These are phyloP conservation scores for Hyaloraphidium curvatum DNA, from an alignment of 192 early-diverging fungal species.

Conservation along the genomic window DNA sequence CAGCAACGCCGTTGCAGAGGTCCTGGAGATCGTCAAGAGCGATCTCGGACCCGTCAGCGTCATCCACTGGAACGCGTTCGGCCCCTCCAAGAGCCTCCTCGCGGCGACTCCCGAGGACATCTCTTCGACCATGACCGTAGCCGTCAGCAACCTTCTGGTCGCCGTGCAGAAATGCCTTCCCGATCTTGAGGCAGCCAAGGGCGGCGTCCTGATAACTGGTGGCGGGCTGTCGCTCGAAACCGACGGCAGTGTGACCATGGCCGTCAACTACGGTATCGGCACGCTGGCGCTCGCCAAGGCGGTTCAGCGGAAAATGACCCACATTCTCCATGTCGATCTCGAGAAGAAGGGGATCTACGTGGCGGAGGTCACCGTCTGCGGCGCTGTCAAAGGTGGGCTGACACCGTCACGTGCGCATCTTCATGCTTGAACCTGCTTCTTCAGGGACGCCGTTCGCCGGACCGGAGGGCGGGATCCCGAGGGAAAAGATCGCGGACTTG, in stretches of 20 bases:
- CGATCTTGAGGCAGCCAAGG: not conserved
- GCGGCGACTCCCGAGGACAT: not conserved
- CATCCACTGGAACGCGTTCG: not conserved
- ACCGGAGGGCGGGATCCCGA: no score
- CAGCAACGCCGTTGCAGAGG: no score
- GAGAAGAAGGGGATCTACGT: not conserved
- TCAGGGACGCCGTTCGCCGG: no score
- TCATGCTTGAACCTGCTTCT: no score
- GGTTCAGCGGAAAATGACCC: not conserved
- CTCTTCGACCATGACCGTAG: no score
- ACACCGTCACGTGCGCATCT: no score
- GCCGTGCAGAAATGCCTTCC: not conserved
- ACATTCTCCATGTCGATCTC: not conserved
- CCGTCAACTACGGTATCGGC: not conserved
- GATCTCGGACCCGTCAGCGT: not conserved
- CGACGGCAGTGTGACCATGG: not conserved
- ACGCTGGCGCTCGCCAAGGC: not conserved
- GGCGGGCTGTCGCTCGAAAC: not conserved
- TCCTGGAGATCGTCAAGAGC: no score
- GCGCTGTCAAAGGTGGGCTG: no score
- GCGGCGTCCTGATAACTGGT: not conserved
- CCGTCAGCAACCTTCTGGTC: not conserved
- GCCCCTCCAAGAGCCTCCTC: not conserved
- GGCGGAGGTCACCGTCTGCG: not conserved
- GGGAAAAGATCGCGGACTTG: no score